Evolutionary conservation across 305 asterid species (phyloP).

Genomic region (Fraxinus angustifolia): DNA sequence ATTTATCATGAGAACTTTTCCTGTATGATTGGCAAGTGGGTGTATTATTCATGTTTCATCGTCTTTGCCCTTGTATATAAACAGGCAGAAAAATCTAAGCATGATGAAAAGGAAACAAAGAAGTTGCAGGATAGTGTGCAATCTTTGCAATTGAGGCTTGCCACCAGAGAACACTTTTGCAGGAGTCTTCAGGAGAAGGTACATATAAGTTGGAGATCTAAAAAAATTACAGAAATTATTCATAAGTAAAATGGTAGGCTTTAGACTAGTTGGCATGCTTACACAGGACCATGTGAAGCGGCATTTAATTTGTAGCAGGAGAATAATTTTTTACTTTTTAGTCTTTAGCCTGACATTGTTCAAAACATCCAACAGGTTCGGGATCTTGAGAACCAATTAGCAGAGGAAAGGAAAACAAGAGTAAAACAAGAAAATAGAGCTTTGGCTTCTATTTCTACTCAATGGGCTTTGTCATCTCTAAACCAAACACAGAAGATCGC

Average conservation of each 20-base stretch:
- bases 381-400: conserved; percentile 81
- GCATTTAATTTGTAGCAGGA: not conserved
- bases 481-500: conserved; percentile 32
- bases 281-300: not conserved
- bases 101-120: conserved; percentile 84
- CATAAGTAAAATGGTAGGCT: not conserved
- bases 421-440: conserved; percentile 71
- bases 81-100: conserved; percentile 89
- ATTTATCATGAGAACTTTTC: not conserved
- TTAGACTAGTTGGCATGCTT: not conserved
- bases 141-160: conserved; percentile 69
- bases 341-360: conserved; percentile 14
- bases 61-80: conserved; percentile 13
- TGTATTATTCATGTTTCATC: not conserved
- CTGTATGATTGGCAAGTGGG: not conserved
- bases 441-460: conserved; percentile 53
- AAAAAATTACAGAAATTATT: not conserved
- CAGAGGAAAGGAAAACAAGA: conserved; percentile 76
- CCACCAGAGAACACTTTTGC: conserved; percentile 76
- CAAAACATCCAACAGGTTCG: conserved; percentile 52
- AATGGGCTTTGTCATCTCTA: conserved; percentile 20
- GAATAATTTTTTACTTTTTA: not conserved
- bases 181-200: conserved; percentile 89
- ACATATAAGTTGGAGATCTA: not conserved
- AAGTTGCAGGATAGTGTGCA: conserved; percentile 85